Evolutionary conservation across 257 asterid genomes (phyloP).

Genomic region (Primulina huaijiensis): DNA sequence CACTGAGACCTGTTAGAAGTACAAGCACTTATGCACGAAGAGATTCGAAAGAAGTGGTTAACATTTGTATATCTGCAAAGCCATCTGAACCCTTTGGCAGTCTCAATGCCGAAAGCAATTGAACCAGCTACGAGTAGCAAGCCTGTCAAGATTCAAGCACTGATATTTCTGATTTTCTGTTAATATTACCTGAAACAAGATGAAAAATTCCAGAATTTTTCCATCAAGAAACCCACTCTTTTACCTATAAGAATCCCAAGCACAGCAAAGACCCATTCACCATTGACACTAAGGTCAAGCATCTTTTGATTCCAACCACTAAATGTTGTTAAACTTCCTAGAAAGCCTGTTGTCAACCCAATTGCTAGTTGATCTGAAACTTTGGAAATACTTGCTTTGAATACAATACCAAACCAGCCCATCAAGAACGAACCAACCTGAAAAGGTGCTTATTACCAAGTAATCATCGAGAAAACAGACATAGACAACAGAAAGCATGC

Average conservation of each 20-base stretch:
- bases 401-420: constrained; percentile 95
- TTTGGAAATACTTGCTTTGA: constrained; percentile 59
- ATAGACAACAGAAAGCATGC: background rate
- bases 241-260: constrained; percentile 72
- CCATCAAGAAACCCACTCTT: background rate
- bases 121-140: constrained; percentile 64
- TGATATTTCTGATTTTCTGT: too few relatives aligned
- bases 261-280: constrained; percentile 65
- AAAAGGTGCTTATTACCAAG: constrained; percentile 9
- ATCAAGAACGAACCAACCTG: constrained; percentile 94
- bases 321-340: constrained; percentile 95
- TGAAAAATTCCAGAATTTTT: background rate
- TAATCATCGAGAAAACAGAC: background rate
- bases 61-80: constrained; percentile 27
- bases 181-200: background rate
- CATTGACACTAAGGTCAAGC: constrained; percentile 73
- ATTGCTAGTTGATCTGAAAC: constrained; percentile 70
- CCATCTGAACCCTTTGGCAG: constrained; percentile 65
- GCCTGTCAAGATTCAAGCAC: constrained; percentile 42
- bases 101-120: constrained; percentile 63
- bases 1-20: constrained; percentile 26
- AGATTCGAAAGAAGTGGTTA: background rate
- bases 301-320: constrained; percentile 97
- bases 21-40: constrained; percentile 20
- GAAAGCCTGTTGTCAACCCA: constrained; percentile 80